Base-by-base conservation (phyloP, 352 stramenopile genomes). In the Pythium chondricola region DNA sequence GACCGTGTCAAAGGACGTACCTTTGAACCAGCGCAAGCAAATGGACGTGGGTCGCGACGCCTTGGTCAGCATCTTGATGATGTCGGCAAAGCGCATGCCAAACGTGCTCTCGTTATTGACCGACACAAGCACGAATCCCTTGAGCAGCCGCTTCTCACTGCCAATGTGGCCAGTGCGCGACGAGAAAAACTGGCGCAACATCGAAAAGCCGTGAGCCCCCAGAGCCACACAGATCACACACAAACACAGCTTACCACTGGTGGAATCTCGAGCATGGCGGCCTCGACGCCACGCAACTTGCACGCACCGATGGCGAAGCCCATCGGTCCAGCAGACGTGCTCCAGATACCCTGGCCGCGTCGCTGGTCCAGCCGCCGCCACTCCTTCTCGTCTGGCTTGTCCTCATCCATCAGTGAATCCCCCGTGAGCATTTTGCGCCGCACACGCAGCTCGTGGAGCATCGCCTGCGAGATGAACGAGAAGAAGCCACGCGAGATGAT, bases 91-190 rank as follows among this genome's bases (percentile, higher is more conserved):
- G 17, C 50, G 58, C 51, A 55, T 47, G 6, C 78, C 76, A 45
- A 88, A 87, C 3, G 78, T 93, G 49, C 75, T 87, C 47, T 89
- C 70, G 27, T 82, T 78, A 61, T 90, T 93, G 47, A 93, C 69
- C 6, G 78, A 77, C 2, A 83, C 65, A 20, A 93, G 52, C 18
- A 92, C 69, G 25, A 86, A 88, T 6, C 81, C 81, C 48, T 84
- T 88, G n/a, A 61, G 59, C 31, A 90, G 41, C 17, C 67, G 62
- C 38, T 79, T 84, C 43, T 84, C 76, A 24, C 68, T 82, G 11
- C 58, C 62, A 41, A 71, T 41, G 38, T 55, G 48, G 3, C 62
- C 40, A 6, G 53, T 30, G 0, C 69, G 67, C 2, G 71, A 74
- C 11, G 77, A 86, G 36, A 88, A 85, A 41, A 83, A 81, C 66